phyloP scores from a whole-genome alignment of 73 alveolate species.

The Halteria grandinella region DNA sequence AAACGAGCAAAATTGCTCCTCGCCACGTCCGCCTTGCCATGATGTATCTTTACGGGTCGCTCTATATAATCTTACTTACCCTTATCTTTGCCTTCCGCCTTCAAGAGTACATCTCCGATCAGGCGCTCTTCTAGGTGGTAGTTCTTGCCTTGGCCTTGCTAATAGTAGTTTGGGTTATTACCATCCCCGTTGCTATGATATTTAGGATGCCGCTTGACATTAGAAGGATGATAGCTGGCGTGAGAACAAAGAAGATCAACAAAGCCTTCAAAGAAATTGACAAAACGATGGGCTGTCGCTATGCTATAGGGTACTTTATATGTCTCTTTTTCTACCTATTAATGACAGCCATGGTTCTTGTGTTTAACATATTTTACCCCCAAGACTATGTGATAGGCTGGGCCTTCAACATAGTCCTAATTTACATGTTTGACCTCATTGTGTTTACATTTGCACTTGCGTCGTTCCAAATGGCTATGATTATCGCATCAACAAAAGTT shows the following conservation, averaged over 20 bases:
- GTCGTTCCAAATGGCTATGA: neutral
- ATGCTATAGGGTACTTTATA: constrained; percentile 15
- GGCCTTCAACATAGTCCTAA: neutral
- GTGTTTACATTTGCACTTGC: constrained; percentile 20
- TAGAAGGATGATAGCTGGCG: constrained; percentile 9
- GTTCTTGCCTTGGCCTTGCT: neutral
- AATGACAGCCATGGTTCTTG: neutral
- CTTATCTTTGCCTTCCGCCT: neutral
- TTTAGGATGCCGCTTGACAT: constrained; percentile 17
- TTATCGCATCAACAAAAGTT: neutral
- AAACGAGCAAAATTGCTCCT: constrained; percentile 26
- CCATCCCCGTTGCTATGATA: constrained; percentile 14
- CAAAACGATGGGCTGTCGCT: constrained; percentile 9
- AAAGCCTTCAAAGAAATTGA: constrained; percentile 4
- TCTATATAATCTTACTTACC: neutral
- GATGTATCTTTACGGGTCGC: constrained; percentile 11
- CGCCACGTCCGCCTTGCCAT: constrained; percentile 9
- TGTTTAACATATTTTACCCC: constrained; percentile 6
- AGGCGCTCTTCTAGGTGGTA: neutral
- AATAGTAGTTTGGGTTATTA: constrained; percentile 2
- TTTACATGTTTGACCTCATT: neutral
- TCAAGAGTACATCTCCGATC: neutral
- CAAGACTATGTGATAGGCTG: neutral
- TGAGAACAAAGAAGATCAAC: constrained; percentile 10
- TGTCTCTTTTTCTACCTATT: neutral